A percentile compares a stretch with the other conserved stretches of the same genome.
phyloP scores from a whole-genome alignment of 371 early-diverging fungal species.

The Chytridium lagenaria region DNA sequence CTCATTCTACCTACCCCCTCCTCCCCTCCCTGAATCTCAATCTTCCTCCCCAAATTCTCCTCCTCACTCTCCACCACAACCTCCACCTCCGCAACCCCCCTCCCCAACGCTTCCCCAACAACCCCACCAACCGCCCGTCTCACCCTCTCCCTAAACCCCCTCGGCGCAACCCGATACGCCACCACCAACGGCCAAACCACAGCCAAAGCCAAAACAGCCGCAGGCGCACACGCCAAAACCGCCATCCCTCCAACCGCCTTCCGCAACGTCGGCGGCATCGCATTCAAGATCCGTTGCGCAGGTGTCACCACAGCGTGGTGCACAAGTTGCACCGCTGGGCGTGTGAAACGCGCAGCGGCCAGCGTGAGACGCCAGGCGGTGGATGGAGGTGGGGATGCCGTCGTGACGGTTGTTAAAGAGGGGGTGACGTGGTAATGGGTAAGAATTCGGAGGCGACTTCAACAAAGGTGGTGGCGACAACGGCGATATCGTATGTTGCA shows the following conservation, averaged over 20 bases:
- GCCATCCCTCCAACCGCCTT: background rate
- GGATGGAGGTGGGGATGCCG: background rate
- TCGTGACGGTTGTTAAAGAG: background rate
- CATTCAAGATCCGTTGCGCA: background rate
- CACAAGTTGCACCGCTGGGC: background rate
- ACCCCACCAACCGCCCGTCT: background rate
- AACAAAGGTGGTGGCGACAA: slow-evolving; percentile 11
- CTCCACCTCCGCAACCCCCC: too few relatives aligned
- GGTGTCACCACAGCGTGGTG: background rate
- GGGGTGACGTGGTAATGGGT: background rate
- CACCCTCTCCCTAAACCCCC: background rate
- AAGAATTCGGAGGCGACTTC: background rate
- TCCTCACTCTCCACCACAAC: too few relatives aligned
- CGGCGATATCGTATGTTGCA: background rate
- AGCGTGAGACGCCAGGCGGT: background rate
- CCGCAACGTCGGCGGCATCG: background rate
- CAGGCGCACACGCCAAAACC: background rate
- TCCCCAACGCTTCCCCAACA: background rate
- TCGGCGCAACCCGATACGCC: background rate
- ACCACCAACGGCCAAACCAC: background rate
- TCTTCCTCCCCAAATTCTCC: too few relatives aligned
- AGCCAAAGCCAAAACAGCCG: background rate
- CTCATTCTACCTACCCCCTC: too few relatives aligned
- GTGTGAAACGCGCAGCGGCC: background rate
- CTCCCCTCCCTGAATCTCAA: too few relatives aligned